Conservation (phyloP, 1,139 yeast genomes). For the Debaryomycetaceae sp. region DNA sequence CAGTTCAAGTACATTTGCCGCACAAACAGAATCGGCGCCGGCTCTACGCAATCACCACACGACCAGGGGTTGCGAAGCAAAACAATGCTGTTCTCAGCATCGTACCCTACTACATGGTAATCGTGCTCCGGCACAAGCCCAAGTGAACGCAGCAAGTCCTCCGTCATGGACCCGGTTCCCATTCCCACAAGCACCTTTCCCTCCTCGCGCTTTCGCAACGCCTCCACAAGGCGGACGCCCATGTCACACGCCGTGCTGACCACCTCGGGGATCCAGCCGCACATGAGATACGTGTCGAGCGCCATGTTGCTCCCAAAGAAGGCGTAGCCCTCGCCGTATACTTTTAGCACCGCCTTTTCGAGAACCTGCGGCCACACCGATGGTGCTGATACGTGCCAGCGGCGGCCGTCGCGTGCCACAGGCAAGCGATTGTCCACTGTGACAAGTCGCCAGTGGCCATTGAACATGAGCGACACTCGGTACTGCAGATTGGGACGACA, state of each 20-base stretch:
- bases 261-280: constrained; percentile 72
- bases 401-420: constrained; percentile 5
- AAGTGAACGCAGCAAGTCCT: constrained; percentile 21
- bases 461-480: constrained; percentile 30
- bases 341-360: constrained; percentile 65
- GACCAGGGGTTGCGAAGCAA: constrained; percentile 49
- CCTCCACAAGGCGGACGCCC: not conserved
- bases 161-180: constrained; percentile 51
- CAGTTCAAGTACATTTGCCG: constrained; percentile 57
- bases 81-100: constrained; percentile 6
- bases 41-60: constrained; percentile 6
- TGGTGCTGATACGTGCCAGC: constrained; percentile 26
- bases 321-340: constrained; percentile 52
- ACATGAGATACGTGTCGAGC: constrained; percentile 52
- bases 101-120: constrained; percentile 34
- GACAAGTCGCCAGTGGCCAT: constrained; percentile 49
- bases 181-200: constrained; percentile 44
- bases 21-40: constrained; percentile 25
- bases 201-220: constrained; percentile 13
- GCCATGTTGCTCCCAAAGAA: constrained; percentile 73
- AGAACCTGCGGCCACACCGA: constrained; percentile 61
- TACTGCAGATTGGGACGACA: constrained; percentile 20
- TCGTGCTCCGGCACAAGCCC: constrained; percentile 57
- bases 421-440: constrained; percentile 40
- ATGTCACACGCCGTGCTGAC: constrained; percentile 16